Conservation (phyloP, 441 rosid species). For the Metrosideros polymorpha region DNA sequence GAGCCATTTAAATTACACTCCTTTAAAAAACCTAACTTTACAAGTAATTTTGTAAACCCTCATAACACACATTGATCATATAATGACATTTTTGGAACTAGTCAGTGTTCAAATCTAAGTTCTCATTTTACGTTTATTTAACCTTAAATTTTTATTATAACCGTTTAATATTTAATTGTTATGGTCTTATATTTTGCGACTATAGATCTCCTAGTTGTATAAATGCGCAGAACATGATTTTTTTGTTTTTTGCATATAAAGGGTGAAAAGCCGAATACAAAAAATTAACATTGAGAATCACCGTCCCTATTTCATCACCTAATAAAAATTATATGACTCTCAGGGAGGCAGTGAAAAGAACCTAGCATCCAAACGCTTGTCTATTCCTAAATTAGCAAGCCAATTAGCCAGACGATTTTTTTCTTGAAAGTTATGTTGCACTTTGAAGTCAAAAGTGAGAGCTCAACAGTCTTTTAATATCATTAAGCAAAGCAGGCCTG, state of each 20-base stretch:
- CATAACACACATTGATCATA: not conserved
- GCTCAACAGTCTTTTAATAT: not conserved
- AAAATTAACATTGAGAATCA: not conserved
- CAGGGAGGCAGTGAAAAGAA: not conserved
- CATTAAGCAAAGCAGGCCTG: not conserved
- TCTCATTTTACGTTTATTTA: not conserved
- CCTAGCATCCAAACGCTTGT: not conserved
- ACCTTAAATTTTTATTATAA: not conserved
- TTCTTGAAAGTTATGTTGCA: not conserved
- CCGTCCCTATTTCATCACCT: accelerated
- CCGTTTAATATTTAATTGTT: not conserved
- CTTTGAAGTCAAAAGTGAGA: not conserved
- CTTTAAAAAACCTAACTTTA: not conserved
- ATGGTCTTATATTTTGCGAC: not conserved
- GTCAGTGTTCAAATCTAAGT: not conserved
- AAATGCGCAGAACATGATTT: not conserved
- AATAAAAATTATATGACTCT: not conserved
- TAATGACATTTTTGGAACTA: not conserved
- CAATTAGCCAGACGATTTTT: accelerated
- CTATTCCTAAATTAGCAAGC: not conserved
- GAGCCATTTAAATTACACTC: not conserved
- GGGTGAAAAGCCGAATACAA: accelerated
- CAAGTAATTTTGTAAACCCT: not conserved
- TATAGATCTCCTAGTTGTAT: not conserved
- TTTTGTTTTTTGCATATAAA: not conserved